Evolutionary conservation across 306 rosid genomes (phyloP).

Genomic region (Rubus idaeus): DNA sequence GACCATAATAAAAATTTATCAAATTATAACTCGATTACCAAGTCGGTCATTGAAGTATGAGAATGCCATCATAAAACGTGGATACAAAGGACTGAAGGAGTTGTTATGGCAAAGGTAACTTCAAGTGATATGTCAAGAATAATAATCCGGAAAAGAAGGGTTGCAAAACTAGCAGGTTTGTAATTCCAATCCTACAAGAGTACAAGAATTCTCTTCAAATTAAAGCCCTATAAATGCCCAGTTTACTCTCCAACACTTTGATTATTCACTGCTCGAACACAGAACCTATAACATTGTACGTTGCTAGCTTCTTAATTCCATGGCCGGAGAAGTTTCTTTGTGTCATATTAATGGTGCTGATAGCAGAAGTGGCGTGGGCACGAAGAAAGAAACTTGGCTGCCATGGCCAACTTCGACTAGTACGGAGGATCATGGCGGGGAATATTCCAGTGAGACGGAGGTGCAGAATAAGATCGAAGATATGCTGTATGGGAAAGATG

Average conservation of each 20-base stretch:
- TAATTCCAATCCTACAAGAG: not conserved
- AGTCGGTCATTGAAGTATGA: not conserved
- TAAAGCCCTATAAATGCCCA: not conserved
- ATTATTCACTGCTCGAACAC: not conserved
- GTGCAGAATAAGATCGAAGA: constrained; percentile 8
- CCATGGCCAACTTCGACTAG: not conserved
- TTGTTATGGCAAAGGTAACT: not conserved
- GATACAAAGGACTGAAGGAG: not conserved
- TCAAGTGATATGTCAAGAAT: not conserved
- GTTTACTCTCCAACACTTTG: not conserved
- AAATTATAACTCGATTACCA: not conserved
- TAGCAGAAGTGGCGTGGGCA: not conserved
- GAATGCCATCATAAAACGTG: not conserved
- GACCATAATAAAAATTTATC: too few relatives aligned
- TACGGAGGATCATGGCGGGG: not conserved
- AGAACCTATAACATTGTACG: not conserved
- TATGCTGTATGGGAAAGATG: constrained; percentile 34
- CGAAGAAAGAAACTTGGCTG: not conserved
- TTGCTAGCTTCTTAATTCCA: not conserved
- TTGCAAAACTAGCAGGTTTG: not conserved
- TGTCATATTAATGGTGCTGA: not conserved
- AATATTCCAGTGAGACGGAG: not conserved
- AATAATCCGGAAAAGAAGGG: not conserved
- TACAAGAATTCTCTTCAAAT: not conserved
- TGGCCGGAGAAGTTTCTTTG: constrained; percentile 4